Percentiles rank a stretch among this genome's conserved stretches.
Evolutionary conservation across 139 green algal genomes (phyloP).

Genomic region (Spirogloea muscicola): DNA sequence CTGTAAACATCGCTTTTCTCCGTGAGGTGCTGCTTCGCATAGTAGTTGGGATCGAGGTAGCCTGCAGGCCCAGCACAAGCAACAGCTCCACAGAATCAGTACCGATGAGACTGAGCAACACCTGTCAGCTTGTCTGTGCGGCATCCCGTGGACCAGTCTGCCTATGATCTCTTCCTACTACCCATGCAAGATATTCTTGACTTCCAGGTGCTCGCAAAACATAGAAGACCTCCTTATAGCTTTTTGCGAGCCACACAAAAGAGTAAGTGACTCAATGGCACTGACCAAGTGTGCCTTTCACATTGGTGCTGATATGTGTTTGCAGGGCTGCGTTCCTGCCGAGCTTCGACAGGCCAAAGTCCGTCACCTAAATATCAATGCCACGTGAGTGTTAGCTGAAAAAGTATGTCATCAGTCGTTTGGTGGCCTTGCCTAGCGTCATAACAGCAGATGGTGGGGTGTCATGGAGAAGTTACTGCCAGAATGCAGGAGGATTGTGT

Average conservation of each 20-base stretch:
- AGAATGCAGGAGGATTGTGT: constrained; percentile 1
- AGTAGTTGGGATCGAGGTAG: constrained; percentile 43
- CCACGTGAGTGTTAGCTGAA: neutral
- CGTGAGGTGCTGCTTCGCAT: constrained; percentile 17
- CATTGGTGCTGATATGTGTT: constrained; percentile 3
- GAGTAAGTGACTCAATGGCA: too few relatives aligned
- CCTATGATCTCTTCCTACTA: neutral
- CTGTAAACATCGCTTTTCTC: constrained; percentile 38
- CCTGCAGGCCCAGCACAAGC: constrained; percentile 6
- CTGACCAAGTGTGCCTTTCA: too few relatives aligned
- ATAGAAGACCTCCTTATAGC: neutral
- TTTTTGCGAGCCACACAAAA: too few relatives aligned
- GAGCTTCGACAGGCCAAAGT: neutral
- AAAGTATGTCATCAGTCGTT: too few relatives aligned
- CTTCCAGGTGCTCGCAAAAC: too few relatives aligned
- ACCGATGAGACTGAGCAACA: neutral
- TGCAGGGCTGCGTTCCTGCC: neutral
- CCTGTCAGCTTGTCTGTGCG: neutral
- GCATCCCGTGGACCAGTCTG: neutral
- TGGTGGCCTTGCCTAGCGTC: too few relatives aligned
- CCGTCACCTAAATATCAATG: neutral
- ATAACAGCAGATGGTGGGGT: too few relatives aligned
- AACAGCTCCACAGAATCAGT: too few relatives aligned
- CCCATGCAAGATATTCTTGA: neutral
- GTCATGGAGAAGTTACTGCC: too few relatives aligned